These are phyloP conservation scores for Penicillium paneum DNA, from an alignment of 2,329 filamentous ascomycete species.

Conservation along the genomic window DNA sequence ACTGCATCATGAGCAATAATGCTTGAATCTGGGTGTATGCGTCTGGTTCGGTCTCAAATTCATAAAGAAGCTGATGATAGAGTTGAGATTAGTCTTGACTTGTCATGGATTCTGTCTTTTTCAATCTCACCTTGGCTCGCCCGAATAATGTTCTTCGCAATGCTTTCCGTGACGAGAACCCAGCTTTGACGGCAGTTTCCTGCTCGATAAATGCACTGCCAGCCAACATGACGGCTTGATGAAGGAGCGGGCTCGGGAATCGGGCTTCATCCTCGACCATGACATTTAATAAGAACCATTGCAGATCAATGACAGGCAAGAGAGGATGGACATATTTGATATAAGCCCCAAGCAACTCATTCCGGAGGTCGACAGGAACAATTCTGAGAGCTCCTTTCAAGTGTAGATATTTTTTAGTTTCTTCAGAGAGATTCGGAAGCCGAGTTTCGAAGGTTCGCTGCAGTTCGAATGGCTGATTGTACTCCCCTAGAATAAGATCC, in stretches of 20 bases:
- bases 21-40: slow-evolving; percentile 15
- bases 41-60: slow-evolving; percentile 12
- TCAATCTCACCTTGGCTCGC: slow-evolving; percentile 7
- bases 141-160: slow-evolving; percentile 7
- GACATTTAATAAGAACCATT: slow-evolving; percentile 4
- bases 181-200: slow-evolving; percentile 1
- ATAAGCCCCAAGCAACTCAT: slow-evolving; percentile 7
- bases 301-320: slow-evolving; percentile 8
- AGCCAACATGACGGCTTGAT: slow-evolving; percentile 14
- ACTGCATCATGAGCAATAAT: slow-evolving; percentile 12
- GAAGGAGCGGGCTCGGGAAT: slow-evolving; percentile 9
- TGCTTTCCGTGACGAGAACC: slow-evolving; percentile 6
- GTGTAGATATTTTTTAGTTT: neutral
- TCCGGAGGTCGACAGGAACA: slow-evolving; percentile 3
- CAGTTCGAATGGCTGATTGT: neutral
- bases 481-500: neutral
- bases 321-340: slow-evolving; percentile 15
- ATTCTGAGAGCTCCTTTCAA: slow-evolving; percentile 6
- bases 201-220: slow-evolving; percentile 13
- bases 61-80: slow-evolving; percentile 7
- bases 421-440: slow-evolving; percentile 1
- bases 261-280: slow-evolving; percentile 7
- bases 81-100: neutral
- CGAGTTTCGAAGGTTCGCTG: neutral
- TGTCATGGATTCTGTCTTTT: too few species aligned